These are phyloP conservation scores for Podila clonocystis DNA, from an alignment of 192 early-diverging fungal genomes.

Conservation along the genomic window DNA sequence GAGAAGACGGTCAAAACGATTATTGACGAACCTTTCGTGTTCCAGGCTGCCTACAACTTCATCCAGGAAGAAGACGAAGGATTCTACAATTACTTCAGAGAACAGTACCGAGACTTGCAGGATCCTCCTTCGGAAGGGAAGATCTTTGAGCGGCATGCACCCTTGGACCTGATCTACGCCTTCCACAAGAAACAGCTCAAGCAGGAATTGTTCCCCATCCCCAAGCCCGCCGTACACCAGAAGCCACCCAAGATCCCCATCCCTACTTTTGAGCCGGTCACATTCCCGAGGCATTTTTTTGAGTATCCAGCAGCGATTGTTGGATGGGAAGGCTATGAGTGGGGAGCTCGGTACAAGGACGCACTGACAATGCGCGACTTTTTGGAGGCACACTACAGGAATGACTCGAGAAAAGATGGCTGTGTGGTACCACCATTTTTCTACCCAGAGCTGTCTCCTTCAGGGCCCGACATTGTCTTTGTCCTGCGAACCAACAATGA, in stretches of 20 bases:
- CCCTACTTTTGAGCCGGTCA: background rate
- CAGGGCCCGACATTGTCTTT: background rate
- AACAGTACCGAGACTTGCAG: background rate
- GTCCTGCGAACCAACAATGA: background rate
- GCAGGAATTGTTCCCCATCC: background rate
- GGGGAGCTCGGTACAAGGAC: background rate
- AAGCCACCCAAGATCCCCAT: background rate
- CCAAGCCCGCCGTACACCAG: background rate
- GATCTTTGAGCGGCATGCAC: constrained; percentile 6
- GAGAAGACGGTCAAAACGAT: background rate
- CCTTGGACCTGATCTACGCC: background rate
- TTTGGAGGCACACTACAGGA: constrained; percentile 5
- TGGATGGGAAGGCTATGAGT: constrained; percentile 1
- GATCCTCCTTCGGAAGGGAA: background rate
- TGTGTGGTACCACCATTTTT: background rate
- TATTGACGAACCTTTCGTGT: too few relatives aligned
- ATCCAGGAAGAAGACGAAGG: background rate
- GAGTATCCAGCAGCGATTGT: background rate
- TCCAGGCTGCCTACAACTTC: background rate
- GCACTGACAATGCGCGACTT: background rate
- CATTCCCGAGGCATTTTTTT: background rate
- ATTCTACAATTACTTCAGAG: background rate
- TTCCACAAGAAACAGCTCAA: background rate
- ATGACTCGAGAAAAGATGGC: background rate
- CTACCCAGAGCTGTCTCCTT: background rate